These are phyloP conservation scores for Auriscalpium vulgare DNA, from an alignment of 768 basidiomycete species.

Conservation along the genomic window DNA sequence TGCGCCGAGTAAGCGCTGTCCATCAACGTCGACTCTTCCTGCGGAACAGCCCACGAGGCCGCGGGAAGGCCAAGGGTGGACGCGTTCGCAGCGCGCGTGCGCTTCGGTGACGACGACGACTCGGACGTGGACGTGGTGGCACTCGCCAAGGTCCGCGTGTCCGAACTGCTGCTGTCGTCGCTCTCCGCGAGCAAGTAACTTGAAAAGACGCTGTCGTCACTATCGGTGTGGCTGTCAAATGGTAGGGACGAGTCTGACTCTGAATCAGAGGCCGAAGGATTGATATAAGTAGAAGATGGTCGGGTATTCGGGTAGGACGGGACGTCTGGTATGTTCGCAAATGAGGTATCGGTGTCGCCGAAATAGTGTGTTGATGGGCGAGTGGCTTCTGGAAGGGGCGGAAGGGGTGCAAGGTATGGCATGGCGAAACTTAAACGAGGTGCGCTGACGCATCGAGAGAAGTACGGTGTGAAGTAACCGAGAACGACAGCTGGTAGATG, in stretches of 20 bases:
- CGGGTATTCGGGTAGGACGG: conserved; percentile 11
- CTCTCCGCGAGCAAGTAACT: background rate
- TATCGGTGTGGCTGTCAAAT: background rate
- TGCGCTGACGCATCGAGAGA: conserved; percentile 15
- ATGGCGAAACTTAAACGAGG: conserved; percentile 12
- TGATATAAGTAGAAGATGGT: conserved; percentile 3
- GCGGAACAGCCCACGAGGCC: background rate
- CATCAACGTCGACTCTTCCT: conserved; percentile 10
- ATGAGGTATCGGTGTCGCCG: conserved; percentile 1
- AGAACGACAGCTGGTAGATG: conserved; percentile 9
- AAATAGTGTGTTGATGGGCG: conserved; percentile 7
- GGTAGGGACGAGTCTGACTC: conserved; percentile 9
- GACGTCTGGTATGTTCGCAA: conserved; percentile 6
- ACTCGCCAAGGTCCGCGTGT: background rate
- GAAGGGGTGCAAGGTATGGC: conserved; percentile 14
- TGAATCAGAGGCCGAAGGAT: conserved; percentile 1
- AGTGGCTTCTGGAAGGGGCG: conserved; percentile 10
- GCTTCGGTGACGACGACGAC: background rate
- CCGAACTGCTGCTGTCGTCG: background rate
- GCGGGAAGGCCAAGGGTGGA: background rate
- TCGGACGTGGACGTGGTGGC: background rate
- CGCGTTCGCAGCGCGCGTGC: background rate
- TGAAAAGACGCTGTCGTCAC: background rate
- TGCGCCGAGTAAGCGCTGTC: conserved; percentile 10
- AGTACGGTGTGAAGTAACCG: conserved; percentile 15